Evolutionary conservation across 1,284 basidiomycete species (phyloP), one percentile per base, ranked within the genome.

Genomic region (Ceratobasidium sp.): DNA sequence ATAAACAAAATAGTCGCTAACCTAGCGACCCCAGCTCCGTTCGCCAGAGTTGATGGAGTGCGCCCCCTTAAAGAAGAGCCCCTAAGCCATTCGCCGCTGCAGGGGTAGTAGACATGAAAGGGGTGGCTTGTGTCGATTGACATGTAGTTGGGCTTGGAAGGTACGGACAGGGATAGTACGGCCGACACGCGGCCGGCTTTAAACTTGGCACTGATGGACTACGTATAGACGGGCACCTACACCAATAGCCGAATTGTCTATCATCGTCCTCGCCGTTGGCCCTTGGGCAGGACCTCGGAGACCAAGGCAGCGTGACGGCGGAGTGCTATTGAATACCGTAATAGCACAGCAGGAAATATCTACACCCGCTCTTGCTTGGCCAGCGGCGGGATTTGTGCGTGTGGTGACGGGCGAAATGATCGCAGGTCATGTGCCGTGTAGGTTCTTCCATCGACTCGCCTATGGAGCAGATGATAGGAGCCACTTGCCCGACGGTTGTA

Each of bases 181-280:
- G 21, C 23, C 9, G 21, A 69, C 66, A 69, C 53, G 66, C 54
- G 66, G 54, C 66, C 36, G 40, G 23, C 23, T 16, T 54, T 53
- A 30, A 28, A 69, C 66, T 69, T 69, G 66, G 66, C 66, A 48
- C 11, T 67, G 66, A 69, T 69, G 40, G 54, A 16, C 66, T 69
- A 69, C 53, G 66, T 69, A 69, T 38, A 54, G 21, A 54, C 33
- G 5, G 51, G 30, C 40, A 28, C 30, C 21, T 28, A 36, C 21
- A 42, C 63, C 63, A 67, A 67, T 67, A 30, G 63, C 63, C 51
- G 63, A 67, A 67, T 67, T 67, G 63, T 54, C 63, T 67, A 67
- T 56, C 48, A 21, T 23, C 1, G 36, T 54, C 30, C 53, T 54
- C 9, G 44, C 16, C n/a, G n/a, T n/a, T n/a, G n/a, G n/a, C 49